These are phyloP conservation scores for Trichoderma aggressivum DNA, from an alignment of 2,329 filamentous ascomycete genomes.

Conservation along the genomic window DNA sequence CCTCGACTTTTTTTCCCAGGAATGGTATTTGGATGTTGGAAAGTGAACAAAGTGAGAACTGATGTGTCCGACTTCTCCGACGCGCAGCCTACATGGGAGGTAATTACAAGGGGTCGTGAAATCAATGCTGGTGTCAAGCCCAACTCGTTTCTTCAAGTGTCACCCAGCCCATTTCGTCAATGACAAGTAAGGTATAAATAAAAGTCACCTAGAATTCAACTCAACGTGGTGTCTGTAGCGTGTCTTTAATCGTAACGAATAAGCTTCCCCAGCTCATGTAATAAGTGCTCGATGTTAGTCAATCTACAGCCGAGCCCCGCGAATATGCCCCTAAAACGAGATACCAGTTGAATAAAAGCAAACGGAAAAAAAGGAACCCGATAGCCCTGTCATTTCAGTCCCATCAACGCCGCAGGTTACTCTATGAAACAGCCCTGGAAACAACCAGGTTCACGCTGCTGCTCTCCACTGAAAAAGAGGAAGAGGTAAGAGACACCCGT, in stretches of 20 bases:
- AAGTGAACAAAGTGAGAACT: background rate
- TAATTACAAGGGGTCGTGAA: background rate
- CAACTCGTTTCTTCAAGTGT: background rate
- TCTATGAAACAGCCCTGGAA: constrained; percentile 10
- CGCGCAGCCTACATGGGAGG: background rate
- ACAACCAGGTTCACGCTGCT: background rate
- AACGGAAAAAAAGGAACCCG: constrained; percentile 10
- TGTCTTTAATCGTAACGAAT: background rate
- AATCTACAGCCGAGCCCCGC: constrained; percentile 3
- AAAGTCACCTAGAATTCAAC: background rate
- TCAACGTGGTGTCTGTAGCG: background rate
- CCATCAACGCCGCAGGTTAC: constrained; percentile 24
- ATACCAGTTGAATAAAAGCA: constrained; percentile 7
- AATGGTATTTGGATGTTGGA: background rate
- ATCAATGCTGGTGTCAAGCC: background rate
- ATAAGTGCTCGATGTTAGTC: background rate
- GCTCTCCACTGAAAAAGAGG: background rate
- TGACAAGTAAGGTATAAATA: background rate
- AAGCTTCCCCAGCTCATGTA: background rate
- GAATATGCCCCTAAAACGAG: background rate
- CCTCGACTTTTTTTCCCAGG: background rate
- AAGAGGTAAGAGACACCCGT: background rate
- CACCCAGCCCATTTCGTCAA: background rate
- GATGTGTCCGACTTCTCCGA: background rate
- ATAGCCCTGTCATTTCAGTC: constrained; percentile 19